A percentile compares a stretch with the other conserved stretches of the same genome.
These are phyloP conservation scores for Syzygium oleosum DNA, from an alignment of 345 rosid genomes.

Conservation along the genomic window DNA sequence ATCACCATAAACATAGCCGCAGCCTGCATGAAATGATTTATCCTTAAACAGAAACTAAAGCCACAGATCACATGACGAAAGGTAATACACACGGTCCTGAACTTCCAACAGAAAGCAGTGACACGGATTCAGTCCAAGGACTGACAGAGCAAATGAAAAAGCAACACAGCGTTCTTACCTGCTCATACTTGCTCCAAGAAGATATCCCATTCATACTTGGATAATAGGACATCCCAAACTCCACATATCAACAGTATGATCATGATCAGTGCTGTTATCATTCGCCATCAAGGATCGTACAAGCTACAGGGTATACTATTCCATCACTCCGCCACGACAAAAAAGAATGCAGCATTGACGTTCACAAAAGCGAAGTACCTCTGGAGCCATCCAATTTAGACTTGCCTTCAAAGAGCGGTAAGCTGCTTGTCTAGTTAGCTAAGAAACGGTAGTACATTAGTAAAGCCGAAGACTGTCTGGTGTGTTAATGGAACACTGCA, in stretches of 20 bases:
- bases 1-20: slow-evolving; percentile 83
- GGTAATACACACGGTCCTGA: accelerated
- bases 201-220: slow-evolving; percentile 85
- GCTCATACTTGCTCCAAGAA: slow-evolving; percentile 89
- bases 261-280: not conserved
- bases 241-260: not conserved
- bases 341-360: not conserved
- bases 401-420: not conserved
- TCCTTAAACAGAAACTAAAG: not conserved
- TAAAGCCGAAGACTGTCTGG: not conserved
- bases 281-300: not conserved
- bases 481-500: not conserved
- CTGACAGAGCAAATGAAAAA: not conserved
- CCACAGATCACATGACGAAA: not conserved
- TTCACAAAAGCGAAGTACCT: not conserved
- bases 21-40: slow-evolving; percentile 29
- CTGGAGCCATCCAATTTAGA: not conserved
- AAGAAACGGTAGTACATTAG: not conserved
- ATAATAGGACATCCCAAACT: slow-evolving; percentile 19
- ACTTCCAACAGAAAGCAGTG: not conserved
- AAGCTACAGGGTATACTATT: slow-evolving; percentile 47
- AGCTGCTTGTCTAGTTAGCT: not conserved
- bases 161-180: slow-evolving; percentile 37
- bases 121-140: not conserved
- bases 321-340: slow-evolving; percentile 69